phyloP scores from a whole-genome alignment of 305 asterid species.

The Nicotiana rustica region DNA sequence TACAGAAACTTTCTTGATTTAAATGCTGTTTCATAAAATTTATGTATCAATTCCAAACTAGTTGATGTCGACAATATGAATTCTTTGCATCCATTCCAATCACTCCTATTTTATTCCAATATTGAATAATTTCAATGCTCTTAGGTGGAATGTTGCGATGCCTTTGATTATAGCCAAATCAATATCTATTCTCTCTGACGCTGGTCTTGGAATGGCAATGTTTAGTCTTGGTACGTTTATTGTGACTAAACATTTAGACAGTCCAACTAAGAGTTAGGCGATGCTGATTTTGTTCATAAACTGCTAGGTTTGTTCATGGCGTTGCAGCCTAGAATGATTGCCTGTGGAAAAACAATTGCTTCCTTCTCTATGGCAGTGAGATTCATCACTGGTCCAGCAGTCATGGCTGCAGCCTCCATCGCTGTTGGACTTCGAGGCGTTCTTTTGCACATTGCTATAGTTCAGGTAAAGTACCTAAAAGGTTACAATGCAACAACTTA shows the following conservation, averaged over 20 bases:
- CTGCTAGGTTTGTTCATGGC: constrained; percentile 91
- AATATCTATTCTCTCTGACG: constrained; percentile 84
- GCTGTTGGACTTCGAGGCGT: constrained; percentile 86
- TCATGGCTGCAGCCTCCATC: constrained; percentile 91
- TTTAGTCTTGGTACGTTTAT: constrained; percentile 79
- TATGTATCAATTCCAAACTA: constrained; percentile 2
- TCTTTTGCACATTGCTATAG: constrained; percentile 77
- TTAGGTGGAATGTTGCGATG: constrained; percentile 88
- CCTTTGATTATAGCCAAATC: constrained; percentile 83
- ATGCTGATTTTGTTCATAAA: constrained; percentile 2
- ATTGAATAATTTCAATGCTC: constrained; percentile 1
- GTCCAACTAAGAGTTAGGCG: neutral
- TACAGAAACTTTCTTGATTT: constrained; percentile 27
- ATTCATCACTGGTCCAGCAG: constrained; percentile 85
- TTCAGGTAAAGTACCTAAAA: constrained; percentile 61
- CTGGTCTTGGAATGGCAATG: constrained; percentile 99
- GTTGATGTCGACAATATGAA: neutral
- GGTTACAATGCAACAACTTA: neutral
- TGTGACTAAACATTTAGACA: neutral
- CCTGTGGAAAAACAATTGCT: constrained; percentile 87
- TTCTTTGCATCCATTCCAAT: neutral
- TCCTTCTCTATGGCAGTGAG: constrained; percentile 82
- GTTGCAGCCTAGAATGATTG: constrained; percentile 84
- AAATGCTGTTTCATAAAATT: neutral
- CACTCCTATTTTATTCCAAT: neutral